Base-by-base conservation (phyloP, 768 basidiomycete genomes). In the Agaricus sinodeliciosus region DNA sequence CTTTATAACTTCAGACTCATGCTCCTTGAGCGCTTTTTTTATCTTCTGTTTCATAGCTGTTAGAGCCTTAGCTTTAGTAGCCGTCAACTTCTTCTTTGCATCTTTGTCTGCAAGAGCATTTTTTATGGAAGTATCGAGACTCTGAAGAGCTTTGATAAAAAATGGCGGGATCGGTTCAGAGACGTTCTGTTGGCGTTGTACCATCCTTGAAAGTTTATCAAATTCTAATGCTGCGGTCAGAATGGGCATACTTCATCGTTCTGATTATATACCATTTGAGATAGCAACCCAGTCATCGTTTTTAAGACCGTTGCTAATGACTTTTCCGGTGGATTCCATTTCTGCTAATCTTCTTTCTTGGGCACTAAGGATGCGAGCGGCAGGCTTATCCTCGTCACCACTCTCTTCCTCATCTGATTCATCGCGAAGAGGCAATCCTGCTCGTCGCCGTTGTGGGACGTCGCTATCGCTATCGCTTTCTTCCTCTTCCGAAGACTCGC, bases 21-120 rank as follows among this genome's bases (percentile, higher is more conserved):
- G 80, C 66, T 98, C 96, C 68, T 94, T 95, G 51, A 76, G 61
- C 9, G 87, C 79, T 73, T 94, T 98, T 73, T 89, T 94, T 51
- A 97, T 78, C 68, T 94, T 96, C 71, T 98, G 95, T 72, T 94
- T 97, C 85, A 97, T 88, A n/a, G 89, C 88, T 48, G 92, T 97
- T 58, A 98, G 78, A 2, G 94, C 92, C 62, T 90, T 94, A 37
- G 93, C 90, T 62, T 94, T 94, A 57, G 80, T 86, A 1, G 92
- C 88, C 59, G 94, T 95, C 86, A 94, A 91, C 72, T 96, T 97
- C 72, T 97, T 96, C 72, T 90, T 89, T 9, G 91, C 84, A 55
- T 87, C 85, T 68, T 94, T 95, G 69, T 96, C 94, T 9, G 84
- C 74, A 40, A 90, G 69, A 5, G 91, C 82, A 22, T 69, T 72